phyloP scores from a whole-genome alignment of 2,329 filamentous ascomycete genomes.

The Ophiognomonia clavigignenti-juglandacearum region DNA sequence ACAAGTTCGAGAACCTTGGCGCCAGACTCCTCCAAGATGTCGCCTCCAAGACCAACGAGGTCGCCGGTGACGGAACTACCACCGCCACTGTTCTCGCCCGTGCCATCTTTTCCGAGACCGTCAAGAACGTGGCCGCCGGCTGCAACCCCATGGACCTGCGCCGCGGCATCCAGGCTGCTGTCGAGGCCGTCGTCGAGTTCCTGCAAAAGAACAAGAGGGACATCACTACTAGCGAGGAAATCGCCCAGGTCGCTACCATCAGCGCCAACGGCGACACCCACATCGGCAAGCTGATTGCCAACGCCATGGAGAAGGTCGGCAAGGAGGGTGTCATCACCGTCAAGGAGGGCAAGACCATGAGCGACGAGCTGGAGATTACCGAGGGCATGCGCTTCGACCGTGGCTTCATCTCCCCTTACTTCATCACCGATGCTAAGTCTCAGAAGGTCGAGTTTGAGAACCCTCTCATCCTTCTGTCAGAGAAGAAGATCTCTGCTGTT shows the following conservation, averaged over 20 bases:
- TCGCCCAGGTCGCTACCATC: slow-evolving; percentile 97
- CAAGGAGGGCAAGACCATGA: slow-evolving; percentile 98
- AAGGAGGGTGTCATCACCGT: slow-evolving; percentile 99
- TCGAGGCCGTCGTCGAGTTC: slow-evolving; percentile 90
- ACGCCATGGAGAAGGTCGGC: slow-evolving; percentile 99
- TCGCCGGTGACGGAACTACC: slow-evolving; percentile 96
- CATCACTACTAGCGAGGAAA: slow-evolving; percentile 95
- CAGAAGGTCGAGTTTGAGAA: slow-evolving; percentile 99
- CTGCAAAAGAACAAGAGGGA: slow-evolving; percentile 95
- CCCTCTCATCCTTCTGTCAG: slow-evolving; percentile 93
- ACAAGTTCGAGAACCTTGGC: slow-evolving; percentile 99
- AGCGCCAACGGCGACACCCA: slow-evolving; percentile 94
- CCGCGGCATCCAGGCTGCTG: slow-evolving; percentile 93
- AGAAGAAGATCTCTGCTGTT: slow-evolving; percentile 99
- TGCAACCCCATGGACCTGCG: slow-evolving; percentile 99
- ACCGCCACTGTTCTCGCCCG: slow-evolving; percentile 95
- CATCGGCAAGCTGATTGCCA: slow-evolving; percentile 93
- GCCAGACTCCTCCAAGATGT: slow-evolving; percentile 96
- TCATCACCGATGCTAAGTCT: slow-evolving; percentile 98
- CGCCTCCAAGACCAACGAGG: slow-evolving; percentile 98
- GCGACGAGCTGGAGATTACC: slow-evolving; percentile 96
- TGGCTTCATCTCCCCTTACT: slow-evolving; percentile 97
- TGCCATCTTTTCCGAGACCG: slow-evolving; percentile 98
- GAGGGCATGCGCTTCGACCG: slow-evolving; percentile 99
- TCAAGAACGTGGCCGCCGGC: slow-evolving; percentile 98